A percentile compares a stretch with the other conserved stretches of the same genome.
Evolutionary conservation across 1,284 basidiomycete genomes (phyloP).

Genomic region (Schizophyllum amplum): DNA sequence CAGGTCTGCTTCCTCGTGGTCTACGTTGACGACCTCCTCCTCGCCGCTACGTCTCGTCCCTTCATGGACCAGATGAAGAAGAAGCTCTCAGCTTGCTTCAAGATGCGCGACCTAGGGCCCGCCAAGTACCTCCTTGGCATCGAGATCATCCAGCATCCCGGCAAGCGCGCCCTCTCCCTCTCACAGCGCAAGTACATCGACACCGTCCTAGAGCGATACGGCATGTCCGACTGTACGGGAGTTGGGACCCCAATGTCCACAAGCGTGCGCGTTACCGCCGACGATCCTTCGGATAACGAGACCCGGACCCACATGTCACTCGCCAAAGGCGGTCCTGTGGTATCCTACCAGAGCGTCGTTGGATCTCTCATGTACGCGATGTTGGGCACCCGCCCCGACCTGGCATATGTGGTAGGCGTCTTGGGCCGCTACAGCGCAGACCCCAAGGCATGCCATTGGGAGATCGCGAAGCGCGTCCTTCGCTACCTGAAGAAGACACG

Average conservation of each 20-base stretch:
- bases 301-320: not conserved
- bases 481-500: slow-evolving; percentile 18
- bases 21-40: slow-evolving; percentile 18
- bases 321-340: not conserved
- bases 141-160: slow-evolving; percentile 18
- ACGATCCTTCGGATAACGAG: slow-evolving; percentile 9
- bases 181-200: slow-evolving; percentile 23
- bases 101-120: slow-evolving; percentile 24
- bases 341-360: slow-evolving; percentile 11
- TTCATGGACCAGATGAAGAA: slow-evolving; percentile 15
- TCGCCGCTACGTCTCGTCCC: slow-evolving; percentile 8
- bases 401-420: slow-evolving; percentile 13
- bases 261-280: slow-evolving; percentile 6
- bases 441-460: slow-evolving; percentile 15
- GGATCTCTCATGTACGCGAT: slow-evolving; percentile 18
- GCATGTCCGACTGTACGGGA: slow-evolving; percentile 18
- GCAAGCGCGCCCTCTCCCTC: slow-evolving; percentile 16
- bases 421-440: slow-evolving; percentile 14
- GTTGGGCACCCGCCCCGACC: slow-evolving; percentile 17
- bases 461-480: slow-evolving; percentile 16
- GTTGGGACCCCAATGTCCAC: slow-evolving; percentile 21
- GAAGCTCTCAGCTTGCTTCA: slow-evolving; percentile 16
- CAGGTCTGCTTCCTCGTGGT: slow-evolving; percentile 15
- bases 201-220: slow-evolving; percentile 20
- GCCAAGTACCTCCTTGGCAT: slow-evolving; percentile 23